phyloP scores from a whole-genome alignment of 768 basidiomycete genomes.

The Suillus subalutaceus region DNA sequence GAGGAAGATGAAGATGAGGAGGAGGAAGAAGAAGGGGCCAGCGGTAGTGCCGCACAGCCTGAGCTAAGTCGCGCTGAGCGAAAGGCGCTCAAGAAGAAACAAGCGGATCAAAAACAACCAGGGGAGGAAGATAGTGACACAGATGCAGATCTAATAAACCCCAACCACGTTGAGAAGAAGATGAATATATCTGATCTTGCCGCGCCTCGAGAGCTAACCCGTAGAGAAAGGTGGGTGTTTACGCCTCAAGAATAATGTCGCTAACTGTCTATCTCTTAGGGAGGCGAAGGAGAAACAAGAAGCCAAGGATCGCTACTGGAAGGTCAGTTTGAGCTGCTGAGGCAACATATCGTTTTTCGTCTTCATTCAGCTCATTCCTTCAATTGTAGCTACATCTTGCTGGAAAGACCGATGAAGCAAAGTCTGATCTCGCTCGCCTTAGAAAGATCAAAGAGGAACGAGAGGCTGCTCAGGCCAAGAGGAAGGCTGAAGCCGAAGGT shows the following conservation, averaged over 20 bases:
- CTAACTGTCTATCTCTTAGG: constrained; percentile 41
- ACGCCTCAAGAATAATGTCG: background rate
- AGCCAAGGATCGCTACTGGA: constrained; percentile 85
- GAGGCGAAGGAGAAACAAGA: constrained; percentile 93
- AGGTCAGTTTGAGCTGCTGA: constrained; percentile 47
- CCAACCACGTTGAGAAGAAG: constrained; percentile 76
- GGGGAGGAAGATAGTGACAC: constrained; percentile 57
- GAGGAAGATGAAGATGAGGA: constrained; percentile 47
- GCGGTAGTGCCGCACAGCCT: constrained; percentile 37
- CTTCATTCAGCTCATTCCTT: background rate
- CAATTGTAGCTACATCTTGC: constrained; percentile 58
- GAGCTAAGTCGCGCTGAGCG: constrained; percentile 75
- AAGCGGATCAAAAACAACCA: constrained; percentile 44
- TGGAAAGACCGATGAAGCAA: constrained; percentile 92
- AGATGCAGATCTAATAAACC: constrained; percentile 76
- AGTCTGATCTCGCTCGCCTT: constrained; percentile 84
- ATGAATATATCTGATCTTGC: constrained; percentile 77
- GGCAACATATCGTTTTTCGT: background rate
- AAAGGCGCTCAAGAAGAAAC: constrained; percentile 83
- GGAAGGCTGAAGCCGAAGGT: constrained; percentile 91
- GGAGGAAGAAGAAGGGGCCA: constrained; percentile 35
- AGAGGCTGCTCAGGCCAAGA: constrained; percentile 83
- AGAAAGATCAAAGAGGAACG: constrained; percentile 86
- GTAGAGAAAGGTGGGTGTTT: constrained; percentile 61
- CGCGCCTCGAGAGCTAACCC: constrained; percentile 59